Conservation (phyloP, 225 moss, liverwort and hornwort genomes). For the Sphagnum contortum region DNA sequence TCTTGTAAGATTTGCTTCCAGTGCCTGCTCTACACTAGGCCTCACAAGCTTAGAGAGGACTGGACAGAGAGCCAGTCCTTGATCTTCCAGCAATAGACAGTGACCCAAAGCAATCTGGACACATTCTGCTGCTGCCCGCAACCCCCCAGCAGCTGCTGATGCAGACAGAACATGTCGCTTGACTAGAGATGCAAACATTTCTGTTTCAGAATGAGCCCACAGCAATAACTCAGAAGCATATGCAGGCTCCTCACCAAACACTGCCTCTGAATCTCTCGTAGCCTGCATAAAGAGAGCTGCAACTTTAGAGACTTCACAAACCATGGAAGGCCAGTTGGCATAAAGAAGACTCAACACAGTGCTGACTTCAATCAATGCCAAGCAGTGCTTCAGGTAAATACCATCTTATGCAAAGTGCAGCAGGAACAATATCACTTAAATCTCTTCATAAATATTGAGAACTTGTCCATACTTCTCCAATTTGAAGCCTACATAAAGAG, state of each 20-base stretch:
- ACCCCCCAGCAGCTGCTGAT: conserved; percentile 91
- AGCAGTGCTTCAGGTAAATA: no score
- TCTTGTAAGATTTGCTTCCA: conserved; percentile 89
- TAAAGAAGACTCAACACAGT: no score
- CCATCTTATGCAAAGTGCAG: no score
- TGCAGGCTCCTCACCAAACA: conserved; percentile 84
- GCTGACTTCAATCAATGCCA: no score
- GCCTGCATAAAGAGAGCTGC: conserved; percentile 26
- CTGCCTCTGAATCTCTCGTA: conserved; percentile 70
- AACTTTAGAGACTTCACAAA: no score
- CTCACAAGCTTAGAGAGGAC: conserved; percentile 85
- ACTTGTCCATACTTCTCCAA: no score
- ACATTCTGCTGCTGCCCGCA: conserved; percentile 91
- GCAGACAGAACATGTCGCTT: conserved; percentile 87
- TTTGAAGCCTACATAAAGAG: no score
- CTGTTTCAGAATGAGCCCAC: conserved; percentile 88
- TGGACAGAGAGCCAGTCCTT: conserved; percentile 81
- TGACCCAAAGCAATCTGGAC: conserved; percentile 96
- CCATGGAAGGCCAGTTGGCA: no score
- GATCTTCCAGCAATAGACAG: conserved; percentile 78
- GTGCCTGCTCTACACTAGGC: conserved; percentile 92
- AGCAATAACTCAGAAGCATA: conserved; percentile 87
- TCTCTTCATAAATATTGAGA: no score
- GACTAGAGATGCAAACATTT: conserved; percentile 77
- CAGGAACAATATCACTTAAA: no score